phyloP scores from a whole-genome alignment of 2,329 filamentous ascomycete species.

The Microcera coccophila region DNA sequence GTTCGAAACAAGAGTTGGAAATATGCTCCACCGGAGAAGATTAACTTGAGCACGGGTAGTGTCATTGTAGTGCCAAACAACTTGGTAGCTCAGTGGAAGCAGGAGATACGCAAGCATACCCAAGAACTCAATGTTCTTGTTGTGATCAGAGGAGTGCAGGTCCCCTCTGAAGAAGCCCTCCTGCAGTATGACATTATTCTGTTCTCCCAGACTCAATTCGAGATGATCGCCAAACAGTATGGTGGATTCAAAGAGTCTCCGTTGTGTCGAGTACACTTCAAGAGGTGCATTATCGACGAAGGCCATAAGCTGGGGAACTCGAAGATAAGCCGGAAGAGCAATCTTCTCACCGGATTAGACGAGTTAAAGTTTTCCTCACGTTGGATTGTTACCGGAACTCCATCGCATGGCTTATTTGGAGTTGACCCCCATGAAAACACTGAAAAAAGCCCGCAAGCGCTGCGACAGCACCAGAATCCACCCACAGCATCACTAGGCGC shows the following conservation, averaged over 20 bases:
- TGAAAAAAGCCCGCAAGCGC: neutral
- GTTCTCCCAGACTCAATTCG: slow-evolving; percentile 71
- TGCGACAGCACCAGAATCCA: slow-evolving; percentile 13
- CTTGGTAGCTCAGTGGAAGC: slow-evolving; percentile 76
- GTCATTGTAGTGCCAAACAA: slow-evolving; percentile 81
- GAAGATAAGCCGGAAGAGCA: slow-evolving; percentile 51
- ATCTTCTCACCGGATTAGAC: slow-evolving; percentile 50
- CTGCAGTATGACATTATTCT: slow-evolving; percentile 70
- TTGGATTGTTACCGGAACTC: slow-evolving; percentile 90
- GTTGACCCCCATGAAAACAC: slow-evolving; percentile 35
- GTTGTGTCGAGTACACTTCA: slow-evolving; percentile 71
- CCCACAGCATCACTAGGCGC: slow-evolving; percentile 19
- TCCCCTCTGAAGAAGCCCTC: slow-evolving; percentile 59
- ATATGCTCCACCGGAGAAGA: slow-evolving; percentile 38
- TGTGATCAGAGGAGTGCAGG: slow-evolving; percentile 49
- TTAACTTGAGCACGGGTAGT: slow-evolving; percentile 66
- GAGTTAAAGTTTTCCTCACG: slow-evolving; percentile 62
- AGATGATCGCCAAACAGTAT: slow-evolving; percentile 47
- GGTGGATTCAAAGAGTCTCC: slow-evolving; percentile 47
- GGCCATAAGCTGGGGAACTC: slow-evolving; percentile 78
- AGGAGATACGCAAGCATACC: slow-evolving; percentile 77
- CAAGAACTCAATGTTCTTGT: slow-evolving; percentile 61
- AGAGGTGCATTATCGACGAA: slow-evolving; percentile 88
- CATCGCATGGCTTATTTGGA: slow-evolving; percentile 77
- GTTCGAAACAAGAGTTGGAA: neutral